phyloP scores from a whole-genome alignment of 139 green algal genomes.

The Volvox africanus region DNA sequence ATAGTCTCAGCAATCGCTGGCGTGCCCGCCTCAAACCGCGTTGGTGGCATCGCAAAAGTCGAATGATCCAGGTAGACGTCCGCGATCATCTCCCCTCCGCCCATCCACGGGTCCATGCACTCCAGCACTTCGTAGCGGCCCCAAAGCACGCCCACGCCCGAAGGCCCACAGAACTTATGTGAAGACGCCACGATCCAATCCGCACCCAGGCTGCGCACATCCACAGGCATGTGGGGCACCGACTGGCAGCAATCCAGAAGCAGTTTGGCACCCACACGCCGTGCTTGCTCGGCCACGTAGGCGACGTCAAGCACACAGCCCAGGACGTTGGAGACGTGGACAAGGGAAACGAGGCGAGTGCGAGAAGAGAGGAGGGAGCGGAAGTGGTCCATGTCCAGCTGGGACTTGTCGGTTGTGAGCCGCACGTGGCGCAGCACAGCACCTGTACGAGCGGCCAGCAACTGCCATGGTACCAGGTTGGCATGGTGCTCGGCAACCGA shows the following conservation, averaged over 20 bases:
- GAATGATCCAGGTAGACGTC: conserved; percentile 94
- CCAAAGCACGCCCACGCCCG: conserved; percentile 98
- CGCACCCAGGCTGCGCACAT: conserved; percentile 89
- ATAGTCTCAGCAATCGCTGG: conserved; percentile 94
- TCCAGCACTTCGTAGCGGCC: conserved; percentile 88
- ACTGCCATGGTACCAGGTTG: conserved; percentile 99
- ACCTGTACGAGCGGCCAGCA: conserved; percentile 89
- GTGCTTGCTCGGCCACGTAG: conserved; percentile 73
- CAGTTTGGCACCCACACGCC: conserved; percentile 77
- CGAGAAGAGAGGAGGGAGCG: conserved; percentile 59
- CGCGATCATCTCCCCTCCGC: conserved; percentile 98
- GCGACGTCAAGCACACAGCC: conserved; percentile 76
- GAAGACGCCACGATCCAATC: conserved; percentile 96
- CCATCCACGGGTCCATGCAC: conserved; percentile 96
- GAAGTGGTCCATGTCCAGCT: conserved; percentile 78
- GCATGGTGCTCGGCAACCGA: conserved; percentile 97
- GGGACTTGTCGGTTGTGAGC: conserved; percentile 74
- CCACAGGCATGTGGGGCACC: conserved; percentile 95
- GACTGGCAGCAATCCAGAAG: conserved; percentile 98
- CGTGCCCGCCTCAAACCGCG: conserved; percentile 97
- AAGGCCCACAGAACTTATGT: conserved; percentile 98
- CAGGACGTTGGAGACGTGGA: conserved; percentile 96
- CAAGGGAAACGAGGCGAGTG: conserved; percentile 90
- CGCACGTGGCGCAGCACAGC: conserved; percentile 80
- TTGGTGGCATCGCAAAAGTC: conserved; percentile 93